Evolutionary conservation across 1,284 basidiomycete species (phyloP).

Genomic region (Thelephora terrestris): DNA sequence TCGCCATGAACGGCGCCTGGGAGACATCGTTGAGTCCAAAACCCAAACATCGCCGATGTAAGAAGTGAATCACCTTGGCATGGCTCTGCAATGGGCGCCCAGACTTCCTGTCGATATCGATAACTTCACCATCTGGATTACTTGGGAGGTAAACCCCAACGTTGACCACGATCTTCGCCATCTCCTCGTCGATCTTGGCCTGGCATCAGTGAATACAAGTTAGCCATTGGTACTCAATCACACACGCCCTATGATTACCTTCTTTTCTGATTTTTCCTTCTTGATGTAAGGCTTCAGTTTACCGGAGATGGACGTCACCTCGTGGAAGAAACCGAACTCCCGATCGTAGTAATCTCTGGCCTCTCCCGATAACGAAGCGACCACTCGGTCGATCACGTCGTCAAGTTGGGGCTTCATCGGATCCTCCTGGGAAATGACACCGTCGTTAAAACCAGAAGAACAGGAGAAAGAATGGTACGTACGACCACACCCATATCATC

Average conservation of each 20-base stretch:
- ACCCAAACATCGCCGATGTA: neutral
- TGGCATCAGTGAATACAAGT: conserved; percentile 20
- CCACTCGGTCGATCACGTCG: conserved; percentile 74
- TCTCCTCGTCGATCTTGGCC: conserved; percentile 99
- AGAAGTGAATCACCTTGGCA: conserved; percentile 63
- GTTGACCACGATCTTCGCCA: conserved; percentile 91
- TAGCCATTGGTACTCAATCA: conserved; percentile 1
- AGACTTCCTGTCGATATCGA: conserved; percentile 95
- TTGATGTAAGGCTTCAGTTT: conserved; percentile 97
- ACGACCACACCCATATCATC: conserved; percentile 84
- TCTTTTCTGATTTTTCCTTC: conserved; percentile 94
- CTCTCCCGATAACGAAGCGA: conserved; percentile 82
- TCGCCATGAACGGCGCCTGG: conserved; percentile 99
- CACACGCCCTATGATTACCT: conserved; percentile 37
- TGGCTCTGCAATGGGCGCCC: conserved; percentile 95
- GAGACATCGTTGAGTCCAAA: neutral
- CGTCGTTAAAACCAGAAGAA: neutral
- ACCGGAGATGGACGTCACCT: conserved; percentile 96
- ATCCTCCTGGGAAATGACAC: conserved; percentile 58
- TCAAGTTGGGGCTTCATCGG: conserved; percentile 94
- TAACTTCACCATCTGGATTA: conserved; percentile 93
- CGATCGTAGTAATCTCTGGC: conserved; percentile 88
- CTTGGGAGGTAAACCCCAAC: conserved; percentile 95
- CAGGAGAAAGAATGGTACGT: conserved; percentile 19
- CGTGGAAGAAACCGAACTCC: conserved; percentile 94